Evolutionary conservation across 495 filamentous ascomycete genomes (phyloP).

Genomic region (Neurospora tetraspora): DNA sequence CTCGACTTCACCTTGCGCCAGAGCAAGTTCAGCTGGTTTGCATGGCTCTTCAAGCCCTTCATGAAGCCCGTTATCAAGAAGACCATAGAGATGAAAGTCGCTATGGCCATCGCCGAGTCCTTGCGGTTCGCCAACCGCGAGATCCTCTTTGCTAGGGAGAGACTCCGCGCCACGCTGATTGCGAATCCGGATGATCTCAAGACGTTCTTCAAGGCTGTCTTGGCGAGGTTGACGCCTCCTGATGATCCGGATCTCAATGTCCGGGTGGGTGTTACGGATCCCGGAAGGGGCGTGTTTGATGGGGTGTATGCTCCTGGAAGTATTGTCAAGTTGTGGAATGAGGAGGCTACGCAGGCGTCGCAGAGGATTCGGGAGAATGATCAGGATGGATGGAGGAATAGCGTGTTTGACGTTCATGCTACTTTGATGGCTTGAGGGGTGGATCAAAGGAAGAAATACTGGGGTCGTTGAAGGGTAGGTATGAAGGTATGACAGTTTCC

Average conservation of each 20-base stretch:
- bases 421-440: slow-evolving; percentile 7
- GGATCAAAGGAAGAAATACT: not conserved
- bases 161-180: slow-evolving; percentile 75
- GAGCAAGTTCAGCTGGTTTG: slow-evolving; percentile 63
- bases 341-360: slow-evolving; percentile 56
- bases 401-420: slow-evolving; percentile 63
- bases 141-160: slow-evolving; percentile 73
- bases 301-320: slow-evolving; percentile 82
- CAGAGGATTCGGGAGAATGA: slow-evolving; percentile 50
- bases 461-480: not conserved
- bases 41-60: slow-evolving; percentile 79
- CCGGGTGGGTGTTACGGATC: slow-evolving; percentile 53
- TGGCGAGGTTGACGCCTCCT: slow-evolving; percentile 58
- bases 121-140: slow-evolving; percentile 73
- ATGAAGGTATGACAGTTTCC: not conserved
- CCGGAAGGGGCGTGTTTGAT: slow-evolving; percentile 61
- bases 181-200: slow-evolving; percentile 67
- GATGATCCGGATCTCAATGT: slow-evolving; percentile 66
- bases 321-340: slow-evolving; percentile 76
- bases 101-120: slow-evolving; percentile 54
- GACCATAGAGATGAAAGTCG: slow-evolving; percentile 69
- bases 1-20: slow-evolving; percentile 66
- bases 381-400: slow-evolving; percentile 76
- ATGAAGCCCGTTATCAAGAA: slow-evolving; percentile 71
- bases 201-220: slow-evolving; percentile 73